A percentile compares a stretch with the other conserved stretches of the same genome.
Evolutionary conservation across 2,329 filamentous ascomycete species (phyloP).

Genomic region (Mycogone perniciosa): DNA sequence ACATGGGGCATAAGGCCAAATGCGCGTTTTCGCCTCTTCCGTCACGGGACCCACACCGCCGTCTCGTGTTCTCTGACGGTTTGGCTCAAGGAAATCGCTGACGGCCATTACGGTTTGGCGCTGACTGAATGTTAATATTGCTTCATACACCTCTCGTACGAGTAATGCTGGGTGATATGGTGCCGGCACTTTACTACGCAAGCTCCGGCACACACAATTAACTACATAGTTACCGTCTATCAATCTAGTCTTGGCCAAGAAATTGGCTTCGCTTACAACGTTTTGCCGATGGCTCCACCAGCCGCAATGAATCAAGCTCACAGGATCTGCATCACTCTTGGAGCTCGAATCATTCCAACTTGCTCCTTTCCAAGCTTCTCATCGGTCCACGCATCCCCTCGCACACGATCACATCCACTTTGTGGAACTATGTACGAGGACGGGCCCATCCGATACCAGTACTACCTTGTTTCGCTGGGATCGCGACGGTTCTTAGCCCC

Average conservation of each 20-base stretch:
- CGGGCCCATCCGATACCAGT: neutral
- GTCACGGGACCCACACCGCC: constrained; percentile 23
- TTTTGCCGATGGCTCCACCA: constrained; percentile 3
- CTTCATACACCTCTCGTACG: too few species aligned
- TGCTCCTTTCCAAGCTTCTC: constrained; percentile 10
- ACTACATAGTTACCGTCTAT: neutral
- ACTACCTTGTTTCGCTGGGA: neutral
- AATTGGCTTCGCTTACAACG: neutral
- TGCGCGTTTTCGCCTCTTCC: constrained; percentile 8
- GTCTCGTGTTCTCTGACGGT: neutral
- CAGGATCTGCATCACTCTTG: constrained; percentile 7
- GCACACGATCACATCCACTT: neutral
- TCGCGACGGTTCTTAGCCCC: neutral
- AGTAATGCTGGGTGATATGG: too few species aligned
- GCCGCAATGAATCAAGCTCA: neutral
- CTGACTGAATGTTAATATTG: neutral
- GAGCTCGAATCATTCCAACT: neutral
- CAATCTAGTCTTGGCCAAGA: neutral
- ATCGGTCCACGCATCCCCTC: neutral
- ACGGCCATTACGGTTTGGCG: neutral
- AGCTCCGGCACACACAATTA: neutral
- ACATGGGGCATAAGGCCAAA: neutral
- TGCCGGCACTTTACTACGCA: too few species aligned
- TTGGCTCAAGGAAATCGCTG: neutral
- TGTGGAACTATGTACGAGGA: neutral